Evolutionary conservation across 306 rosid genomes (phyloP).

Genomic region (Rubus idaeus): DNA sequence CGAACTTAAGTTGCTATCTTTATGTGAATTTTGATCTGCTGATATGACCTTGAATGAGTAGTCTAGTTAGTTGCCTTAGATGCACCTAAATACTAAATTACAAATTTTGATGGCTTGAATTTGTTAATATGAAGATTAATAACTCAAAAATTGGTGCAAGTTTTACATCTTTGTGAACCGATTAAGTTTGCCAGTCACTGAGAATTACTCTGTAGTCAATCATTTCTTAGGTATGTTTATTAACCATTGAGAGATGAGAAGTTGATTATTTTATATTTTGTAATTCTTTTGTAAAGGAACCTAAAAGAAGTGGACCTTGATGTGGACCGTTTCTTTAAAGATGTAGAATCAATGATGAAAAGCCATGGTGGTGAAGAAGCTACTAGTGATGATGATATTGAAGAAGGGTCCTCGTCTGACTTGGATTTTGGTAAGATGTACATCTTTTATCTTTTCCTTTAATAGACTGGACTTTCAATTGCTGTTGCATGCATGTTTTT

Average conservation of each 20-base stretch:
- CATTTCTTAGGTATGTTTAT: background rate
- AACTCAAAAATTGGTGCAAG: background rate
- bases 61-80: too few relatives aligned
- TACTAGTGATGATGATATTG: conserved; percentile 40
- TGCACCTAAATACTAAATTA: too few relatives aligned
- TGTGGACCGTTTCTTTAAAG: conserved; percentile 66
- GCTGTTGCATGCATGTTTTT: background rate
- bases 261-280: conserved; percentile 25
- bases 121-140: background rate
- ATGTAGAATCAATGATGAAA: conserved; percentile 75
- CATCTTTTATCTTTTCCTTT: background rate
- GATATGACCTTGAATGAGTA: too few relatives aligned
- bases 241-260: background rate
- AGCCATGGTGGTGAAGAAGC: conserved; percentile 44
- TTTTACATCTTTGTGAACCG: background rate
- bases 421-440: conserved; percentile 68
- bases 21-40: too few relatives aligned
- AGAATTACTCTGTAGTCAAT: background rate
- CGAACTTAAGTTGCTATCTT: background rate
- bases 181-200: background rate
- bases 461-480: background rate
- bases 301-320: conserved; percentile 74
- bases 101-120: background rate
- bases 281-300: conserved; percentile 53
- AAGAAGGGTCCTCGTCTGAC: conserved; percentile 77